phyloP scores from a whole-genome alignment of 2,329 filamentous ascomycete genomes.

The Exophiala phaeomuriformis region DNA sequence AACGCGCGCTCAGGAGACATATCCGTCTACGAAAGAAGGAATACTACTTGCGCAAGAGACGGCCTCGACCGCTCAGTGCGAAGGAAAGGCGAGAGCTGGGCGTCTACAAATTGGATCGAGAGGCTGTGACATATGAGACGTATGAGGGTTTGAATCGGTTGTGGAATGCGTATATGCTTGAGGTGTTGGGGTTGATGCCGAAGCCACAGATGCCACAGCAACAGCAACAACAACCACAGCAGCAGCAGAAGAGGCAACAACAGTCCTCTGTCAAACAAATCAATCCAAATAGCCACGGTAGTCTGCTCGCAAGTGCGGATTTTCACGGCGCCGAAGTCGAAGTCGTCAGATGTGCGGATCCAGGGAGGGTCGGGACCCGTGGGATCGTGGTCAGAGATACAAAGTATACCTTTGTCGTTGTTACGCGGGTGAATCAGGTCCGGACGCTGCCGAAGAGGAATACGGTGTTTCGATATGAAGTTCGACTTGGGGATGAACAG shows the following conservation, averaged over 20 bases:
- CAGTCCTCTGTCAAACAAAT: not conserved
- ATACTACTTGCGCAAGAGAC: conserved; percentile 43
- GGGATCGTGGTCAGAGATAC: conserved; percentile 88
- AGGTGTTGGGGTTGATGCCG: conserved; percentile 58
- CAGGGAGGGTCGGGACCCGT: conserved; percentile 69
- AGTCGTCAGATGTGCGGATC: conserved; percentile 74
- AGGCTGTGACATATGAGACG: conserved; percentile 62
- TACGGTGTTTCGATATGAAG: conserved; percentile 70
- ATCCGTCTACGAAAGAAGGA: conserved; percentile 42
- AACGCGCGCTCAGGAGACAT: conserved; percentile 48
- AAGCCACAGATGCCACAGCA: conserved; percentile 23
- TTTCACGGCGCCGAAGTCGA: conserved; percentile 80
- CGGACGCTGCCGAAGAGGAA: conserved; percentile 74
- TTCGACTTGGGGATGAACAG: conserved; percentile 37
- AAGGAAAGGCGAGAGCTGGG: conserved; percentile 66
- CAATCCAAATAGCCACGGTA: conserved; percentile 30
- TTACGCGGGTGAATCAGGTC: conserved; percentile 57
- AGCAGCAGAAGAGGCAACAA: conserved; percentile 15
- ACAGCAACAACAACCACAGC: not conserved
- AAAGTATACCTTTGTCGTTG: conserved; percentile 75
- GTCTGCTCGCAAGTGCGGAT: conserved; percentile 73
- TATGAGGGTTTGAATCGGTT: conserved; percentile 70
- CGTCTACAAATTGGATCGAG: conserved; percentile 65
- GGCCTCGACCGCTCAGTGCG: conserved; percentile 66
- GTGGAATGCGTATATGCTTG: conserved; percentile 79